Conservation (phyloP, 345 rosid genomes). For the Brassica nigra region DNA sequence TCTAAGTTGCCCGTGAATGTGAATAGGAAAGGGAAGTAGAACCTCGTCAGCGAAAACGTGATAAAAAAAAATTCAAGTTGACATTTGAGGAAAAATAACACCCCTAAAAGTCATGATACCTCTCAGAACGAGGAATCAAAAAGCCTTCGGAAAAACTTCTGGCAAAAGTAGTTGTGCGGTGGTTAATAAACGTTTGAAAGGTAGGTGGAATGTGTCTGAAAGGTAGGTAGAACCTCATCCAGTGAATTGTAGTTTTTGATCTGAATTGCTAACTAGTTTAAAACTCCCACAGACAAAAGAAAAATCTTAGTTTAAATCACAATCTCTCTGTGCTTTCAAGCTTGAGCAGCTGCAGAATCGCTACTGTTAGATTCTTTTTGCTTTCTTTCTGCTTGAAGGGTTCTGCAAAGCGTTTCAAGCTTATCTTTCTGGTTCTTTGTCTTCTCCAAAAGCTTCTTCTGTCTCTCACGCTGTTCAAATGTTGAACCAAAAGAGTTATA, state of each 20-base stretch:
- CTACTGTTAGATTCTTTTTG: constrained; percentile 41
- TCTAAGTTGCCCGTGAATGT: too few relatives aligned
- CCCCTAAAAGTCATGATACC: background rate
- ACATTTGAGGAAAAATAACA: too few relatives aligned
- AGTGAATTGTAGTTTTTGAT: background rate
- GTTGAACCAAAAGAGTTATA: background rate
- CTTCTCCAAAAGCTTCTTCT: constrained; percentile 82
- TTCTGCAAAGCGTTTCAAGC: constrained; percentile 84
- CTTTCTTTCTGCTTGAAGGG: constrained; percentile 92
- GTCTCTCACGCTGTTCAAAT: constrained; percentile 61
- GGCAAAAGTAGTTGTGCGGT: background rate
- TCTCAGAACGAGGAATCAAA: background rate
- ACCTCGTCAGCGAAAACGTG: too few relatives aligned
- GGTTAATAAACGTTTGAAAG: too few relatives aligned
- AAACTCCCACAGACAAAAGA: background rate
- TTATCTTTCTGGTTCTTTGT: constrained; percentile 89
- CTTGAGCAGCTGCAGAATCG: constrained; percentile 20
- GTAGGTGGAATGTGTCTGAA: too few relatives aligned
- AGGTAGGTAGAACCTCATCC: too few relatives aligned
- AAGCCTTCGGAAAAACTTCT: background rate
- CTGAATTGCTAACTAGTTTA: constrained; percentile 1
- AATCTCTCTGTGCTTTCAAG: constrained; percentile 10
- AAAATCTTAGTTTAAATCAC: background rate
- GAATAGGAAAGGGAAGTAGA: too few relatives aligned
- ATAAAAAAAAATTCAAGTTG: too few relatives aligned